phyloP scores from a whole-genome alignment of 1,284 basidiomycete species.

The Cyathus pygmaeus region DNA sequence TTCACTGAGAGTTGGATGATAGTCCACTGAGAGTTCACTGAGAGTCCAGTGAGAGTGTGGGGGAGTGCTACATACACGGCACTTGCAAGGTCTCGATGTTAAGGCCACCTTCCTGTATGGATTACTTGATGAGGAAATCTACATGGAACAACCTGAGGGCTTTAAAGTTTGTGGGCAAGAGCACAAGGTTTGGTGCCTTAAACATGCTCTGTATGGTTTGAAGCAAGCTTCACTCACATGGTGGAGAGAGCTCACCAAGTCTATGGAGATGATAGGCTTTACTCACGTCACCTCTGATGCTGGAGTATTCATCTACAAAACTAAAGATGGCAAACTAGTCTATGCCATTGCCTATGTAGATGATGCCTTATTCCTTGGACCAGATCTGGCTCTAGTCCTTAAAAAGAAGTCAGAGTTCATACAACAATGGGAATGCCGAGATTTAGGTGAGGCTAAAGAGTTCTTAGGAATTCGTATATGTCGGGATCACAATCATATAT shows the following conservation, averaged over 20 bases:
- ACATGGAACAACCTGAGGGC: conserved; percentile 45
- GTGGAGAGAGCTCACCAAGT: conserved; percentile 34
- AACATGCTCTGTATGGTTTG: conserved; percentile 38
- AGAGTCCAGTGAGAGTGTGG: too few relatives aligned
- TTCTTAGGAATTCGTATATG: too few relatives aligned
- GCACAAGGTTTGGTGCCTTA: conserved; percentile 31
- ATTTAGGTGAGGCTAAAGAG: too few relatives aligned
- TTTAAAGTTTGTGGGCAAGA: conserved; percentile 26
- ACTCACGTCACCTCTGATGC: conserved; percentile 21
- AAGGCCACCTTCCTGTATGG: conserved; percentile 50
- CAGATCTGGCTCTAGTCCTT: too few relatives aligned
- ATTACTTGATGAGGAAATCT: conserved; percentile 44
- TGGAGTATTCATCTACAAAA: conserved; percentile 16
- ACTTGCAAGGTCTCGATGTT: conserved; percentile 47
- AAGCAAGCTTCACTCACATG: conserved; percentile 42
- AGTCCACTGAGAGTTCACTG: too few relatives aligned
- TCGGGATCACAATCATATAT: too few relatives aligned
- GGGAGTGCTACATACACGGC: too few relatives aligned
- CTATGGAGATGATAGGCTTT: conserved; percentile 28
- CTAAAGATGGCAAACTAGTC: background rate
- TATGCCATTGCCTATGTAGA: background rate
- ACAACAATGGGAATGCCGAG: background rate
- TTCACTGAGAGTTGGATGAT: too few relatives aligned
- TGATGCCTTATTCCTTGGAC: too few relatives aligned
- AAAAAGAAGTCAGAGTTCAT: background rate